These are phyloP conservation scores for Apiotrichum mycotoxinovorans DNA, from an alignment of 1,284 basidiomycete species.

Conservation along the genomic window DNA sequence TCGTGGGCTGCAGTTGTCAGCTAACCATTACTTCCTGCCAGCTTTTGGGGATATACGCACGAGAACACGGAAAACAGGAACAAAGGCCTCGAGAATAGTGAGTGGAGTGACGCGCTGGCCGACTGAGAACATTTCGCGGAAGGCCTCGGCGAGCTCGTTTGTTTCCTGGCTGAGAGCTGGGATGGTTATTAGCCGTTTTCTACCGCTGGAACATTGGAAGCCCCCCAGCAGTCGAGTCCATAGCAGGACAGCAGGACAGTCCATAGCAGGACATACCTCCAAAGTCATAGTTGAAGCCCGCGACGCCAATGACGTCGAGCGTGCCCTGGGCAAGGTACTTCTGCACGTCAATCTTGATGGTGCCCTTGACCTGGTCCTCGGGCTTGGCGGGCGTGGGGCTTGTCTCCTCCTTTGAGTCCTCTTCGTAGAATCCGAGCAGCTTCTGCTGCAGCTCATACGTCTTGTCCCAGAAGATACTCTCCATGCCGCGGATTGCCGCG, in stretches of 20 bases:
- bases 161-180: conserved; percentile 21
- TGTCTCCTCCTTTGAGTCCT: conserved; percentile 3
- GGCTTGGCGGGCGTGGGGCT: conserved; percentile 14
- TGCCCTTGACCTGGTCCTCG: conserved; percentile 9
- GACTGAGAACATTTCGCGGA: conserved; percentile 32
- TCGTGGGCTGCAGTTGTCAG: not conserved
- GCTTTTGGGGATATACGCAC: not conserved
- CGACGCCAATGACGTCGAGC: conserved; percentile 64
- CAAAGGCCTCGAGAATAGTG: conserved; percentile 60
- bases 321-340: conserved; percentile 60
- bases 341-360: conserved; percentile 54
- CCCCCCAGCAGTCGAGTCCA: too few species aligned
- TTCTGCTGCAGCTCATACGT: conserved; percentile 55
- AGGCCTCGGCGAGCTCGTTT: conserved; percentile 40
- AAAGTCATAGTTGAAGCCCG: conserved; percentile 63
- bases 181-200: not conserved
- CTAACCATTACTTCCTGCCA: not conserved
- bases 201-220: too few species aligned
- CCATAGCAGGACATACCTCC: not conserved
- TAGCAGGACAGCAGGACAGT: not conserved
- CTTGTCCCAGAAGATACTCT: conserved; percentile 63
- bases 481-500: conserved; percentile 47
- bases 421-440: conserved; percentile 13
- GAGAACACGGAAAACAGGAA: conserved; percentile 56
- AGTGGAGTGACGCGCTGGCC: conserved; percentile 52